Conservation (phyloP, 164 flowering plant species). For the Vitis vinifera region DNA sequence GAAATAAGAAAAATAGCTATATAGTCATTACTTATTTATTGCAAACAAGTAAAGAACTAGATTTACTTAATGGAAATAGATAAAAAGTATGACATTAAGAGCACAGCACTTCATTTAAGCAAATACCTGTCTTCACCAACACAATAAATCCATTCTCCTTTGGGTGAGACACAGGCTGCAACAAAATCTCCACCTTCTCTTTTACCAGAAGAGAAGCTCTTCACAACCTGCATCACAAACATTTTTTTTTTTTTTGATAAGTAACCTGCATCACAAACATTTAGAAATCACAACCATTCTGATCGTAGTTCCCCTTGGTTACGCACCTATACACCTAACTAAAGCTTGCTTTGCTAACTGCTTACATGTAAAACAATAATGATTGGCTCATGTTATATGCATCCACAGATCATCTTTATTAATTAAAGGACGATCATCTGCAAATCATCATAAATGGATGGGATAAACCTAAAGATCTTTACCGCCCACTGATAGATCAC, state of each 20-base stretch:
- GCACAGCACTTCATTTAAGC: not conserved
- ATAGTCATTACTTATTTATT: not conserved
- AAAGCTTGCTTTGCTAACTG: too few relatives aligned
- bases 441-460: too few relatives aligned
- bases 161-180: conserved; percentile 94
- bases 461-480: too few relatives aligned
- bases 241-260: too few relatives aligned
- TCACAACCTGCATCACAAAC: conserved; percentile 68
- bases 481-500: too few relatives aligned
- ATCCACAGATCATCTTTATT: too few relatives aligned
- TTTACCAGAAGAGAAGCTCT: conserved; percentile 99
- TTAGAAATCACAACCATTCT: not conserved
- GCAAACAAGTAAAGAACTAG: not conserved
- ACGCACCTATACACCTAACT: too few relatives aligned
- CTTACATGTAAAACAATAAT: too few relatives aligned
- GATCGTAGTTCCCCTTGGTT: not conserved
- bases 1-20: not conserved
- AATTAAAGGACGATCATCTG: too few relatives aligned
- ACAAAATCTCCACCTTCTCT: conserved; percentile 98
- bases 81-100: not conserved
- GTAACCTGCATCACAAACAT: conserved; percentile 53
- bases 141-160: conserved; percentile 98
- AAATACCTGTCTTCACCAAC: conserved; percentile 91
- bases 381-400: too few relatives aligned
- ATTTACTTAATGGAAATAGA: not conserved